Evolutionary conservation across 495 filamentous ascomycete species (phyloP), one percentile per base, ranked within the genome.

Genomic region (Penicillium chermesinum): DNA sequence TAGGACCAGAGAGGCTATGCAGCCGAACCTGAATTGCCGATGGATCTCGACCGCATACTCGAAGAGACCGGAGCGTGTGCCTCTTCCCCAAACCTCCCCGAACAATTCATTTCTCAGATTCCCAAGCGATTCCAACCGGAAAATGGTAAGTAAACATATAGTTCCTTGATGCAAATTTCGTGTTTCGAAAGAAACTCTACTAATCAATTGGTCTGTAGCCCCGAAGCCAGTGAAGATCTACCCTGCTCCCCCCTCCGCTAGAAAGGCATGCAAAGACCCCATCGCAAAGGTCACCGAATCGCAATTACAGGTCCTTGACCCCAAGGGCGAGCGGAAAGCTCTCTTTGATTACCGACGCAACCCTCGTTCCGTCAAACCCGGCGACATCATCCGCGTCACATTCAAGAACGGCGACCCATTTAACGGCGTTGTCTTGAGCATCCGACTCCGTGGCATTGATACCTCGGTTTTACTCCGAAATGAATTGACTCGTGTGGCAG

Each of bases 341-440:
- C 81, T 97, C 20, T 95, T 97, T 71, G 77, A 84, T 50, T 74
- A 74, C 57, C 82, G 82, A 40, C 60, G 70, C 21, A 91, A 89
- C 65, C 77, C 76, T 15, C 86, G 95, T 64, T 77, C 79, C 52
- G 86, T 84, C 21, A 79, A 83, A 49, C 73, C 80, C 6, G 93
- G 93, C 49, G 93, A 98, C 68, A 87, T 97, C 52, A 73, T 98
- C n/a, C 86, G 89, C 44, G 86, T 95, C 32, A 81, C 89, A 66
- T 74, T 85, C 71, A 80, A 82, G 55, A 86, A 48, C 56, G 87
- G 89, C 25, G 91, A 95, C 57, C 91, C 93, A 0, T 96, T 96
- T 65, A 77, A 89, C 12, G 93, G 93, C 21, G 87, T 94, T 9
- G 85, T 84, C 52, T 64, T 99, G 57, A 86, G 83, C 55, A 91